A percentile compares a stretch with the other conserved stretches of the same genome.
Evolutionary conservation across 768 basidiomycete genomes (phyloP).

Genomic region (Chlorophyllum brunneum): DNA sequence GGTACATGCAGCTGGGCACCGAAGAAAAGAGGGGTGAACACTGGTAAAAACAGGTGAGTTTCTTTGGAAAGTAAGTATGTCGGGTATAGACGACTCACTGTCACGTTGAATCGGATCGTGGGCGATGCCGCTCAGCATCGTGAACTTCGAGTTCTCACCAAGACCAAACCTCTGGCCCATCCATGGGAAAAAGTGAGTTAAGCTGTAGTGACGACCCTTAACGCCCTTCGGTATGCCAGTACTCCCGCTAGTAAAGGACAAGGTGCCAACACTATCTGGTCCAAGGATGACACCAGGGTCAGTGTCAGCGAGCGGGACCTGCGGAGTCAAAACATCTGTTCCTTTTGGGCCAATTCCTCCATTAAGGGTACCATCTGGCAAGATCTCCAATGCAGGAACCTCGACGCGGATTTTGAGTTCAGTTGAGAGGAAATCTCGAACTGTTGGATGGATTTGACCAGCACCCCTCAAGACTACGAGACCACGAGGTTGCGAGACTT

Average conservation of each 20-base stretch:
- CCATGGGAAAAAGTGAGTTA: slow-evolving; percentile 99
- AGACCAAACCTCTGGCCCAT: slow-evolving; percentile 89
- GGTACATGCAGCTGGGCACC: slow-evolving; percentile 95
- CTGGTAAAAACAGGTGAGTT: slow-evolving; percentile 36
- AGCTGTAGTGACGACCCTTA: slow-evolving; percentile 86
- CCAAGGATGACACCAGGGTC: slow-evolving; percentile 85
- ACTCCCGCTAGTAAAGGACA: slow-evolving; percentile 96
- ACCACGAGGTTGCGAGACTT: slow-evolving; percentile 89
- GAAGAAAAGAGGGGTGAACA: slow-evolving; percentile 98
- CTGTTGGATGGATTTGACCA: slow-evolving; percentile 72
- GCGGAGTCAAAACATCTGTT: slow-evolving; percentile 59
- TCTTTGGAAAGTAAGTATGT: neutral
- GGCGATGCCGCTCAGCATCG: slow-evolving; percentile 98
- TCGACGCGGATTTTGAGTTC: slow-evolving; percentile 86
- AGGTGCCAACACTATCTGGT: slow-evolving; percentile 92
- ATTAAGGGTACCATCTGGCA: slow-evolving; percentile 54
- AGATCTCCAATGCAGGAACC: slow-evolving; percentile 83
- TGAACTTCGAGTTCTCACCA: slow-evolving; percentile 75
- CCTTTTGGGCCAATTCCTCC: slow-evolving; percentile 50
- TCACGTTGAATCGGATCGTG: slow-evolving; percentile 99
- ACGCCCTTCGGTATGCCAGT: slow-evolving; percentile 99
- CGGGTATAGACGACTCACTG: slow-evolving; percentile 56
- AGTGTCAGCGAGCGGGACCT: slow-evolving; percentile 51
- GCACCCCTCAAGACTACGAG: slow-evolving; percentile 90
- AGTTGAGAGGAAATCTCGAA: slow-evolving; percentile 75